A percentile compares a stretch with the other conserved stretches of the same genome.
Conservation (phyloP, 805 yeast species). For the Candida michaelii region DNA sequence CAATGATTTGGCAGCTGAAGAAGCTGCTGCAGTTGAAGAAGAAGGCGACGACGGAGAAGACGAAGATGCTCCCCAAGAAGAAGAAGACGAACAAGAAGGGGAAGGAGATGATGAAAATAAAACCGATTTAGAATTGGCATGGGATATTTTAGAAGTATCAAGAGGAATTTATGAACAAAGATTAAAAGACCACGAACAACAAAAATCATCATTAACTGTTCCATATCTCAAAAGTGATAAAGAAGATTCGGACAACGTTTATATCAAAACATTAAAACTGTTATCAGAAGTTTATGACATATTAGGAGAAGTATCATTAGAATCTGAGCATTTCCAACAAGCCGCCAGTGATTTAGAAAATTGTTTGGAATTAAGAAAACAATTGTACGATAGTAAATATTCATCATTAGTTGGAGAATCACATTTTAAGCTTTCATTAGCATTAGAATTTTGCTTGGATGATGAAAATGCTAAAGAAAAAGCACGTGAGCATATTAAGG, state of each 20-base stretch:
- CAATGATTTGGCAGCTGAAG: conserved; percentile 23
- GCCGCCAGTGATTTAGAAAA: conserved; percentile 68
- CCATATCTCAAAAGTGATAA: conserved; percentile 34
- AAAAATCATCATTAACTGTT: conserved; percentile 13
- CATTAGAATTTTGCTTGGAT: conserved; percentile 69
- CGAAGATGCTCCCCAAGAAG: conserved; percentile 52
- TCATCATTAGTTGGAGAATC: conserved; percentile 71
- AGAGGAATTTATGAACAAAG: conserved; percentile 60
- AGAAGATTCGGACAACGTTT: conserved; percentile 32
- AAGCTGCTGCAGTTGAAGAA: conserved; percentile 21
- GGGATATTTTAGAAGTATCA: conserved; percentile 82
- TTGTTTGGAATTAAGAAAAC: conserved; percentile 53
- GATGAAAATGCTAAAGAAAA: conserved; percentile 44
- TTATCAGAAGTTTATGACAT: conserved; percentile 75
- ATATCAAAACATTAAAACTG: conserved; percentile 44
- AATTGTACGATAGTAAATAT: conserved; percentile 47
- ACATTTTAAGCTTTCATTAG: conserved; percentile 76
- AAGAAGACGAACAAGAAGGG: conserved; percentile 48
- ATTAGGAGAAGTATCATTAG: conserved; percentile 87
- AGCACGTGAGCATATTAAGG: conserved; percentile 55
- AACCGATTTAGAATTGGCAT: conserved; percentile 80
- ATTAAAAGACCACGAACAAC: conserved; percentile 21
- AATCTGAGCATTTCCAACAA: conserved; percentile 82
- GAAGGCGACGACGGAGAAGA: conserved; percentile 20
- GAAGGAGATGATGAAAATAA: conserved; percentile 42